phyloP scores from a whole-genome alignment of 148 eudicot genomes.

The Polygonum maritimum region DNA sequence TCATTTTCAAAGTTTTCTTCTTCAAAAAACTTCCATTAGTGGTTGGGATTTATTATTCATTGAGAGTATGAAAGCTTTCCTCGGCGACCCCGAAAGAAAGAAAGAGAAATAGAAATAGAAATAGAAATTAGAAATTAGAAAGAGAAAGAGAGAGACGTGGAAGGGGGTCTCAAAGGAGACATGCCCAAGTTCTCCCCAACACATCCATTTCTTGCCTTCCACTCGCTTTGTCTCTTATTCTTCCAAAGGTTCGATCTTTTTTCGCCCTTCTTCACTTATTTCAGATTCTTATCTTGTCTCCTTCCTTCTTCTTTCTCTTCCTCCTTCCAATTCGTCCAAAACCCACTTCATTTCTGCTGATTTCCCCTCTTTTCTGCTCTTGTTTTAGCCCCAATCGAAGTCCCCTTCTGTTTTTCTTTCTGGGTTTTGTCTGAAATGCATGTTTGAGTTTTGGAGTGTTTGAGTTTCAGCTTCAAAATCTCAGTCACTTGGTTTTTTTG shows the following conservation, averaged over 20 bases:
- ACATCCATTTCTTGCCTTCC: slow-evolving; percentile 2
- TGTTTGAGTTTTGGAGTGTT: background rate
- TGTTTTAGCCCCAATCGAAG: background rate
- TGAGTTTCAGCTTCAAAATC: background rate
- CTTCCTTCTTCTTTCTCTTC: background rate
- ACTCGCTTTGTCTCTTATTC: background rate
- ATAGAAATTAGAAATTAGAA: too few species aligned
- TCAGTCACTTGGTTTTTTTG: background rate
- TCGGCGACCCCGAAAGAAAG: background rate
- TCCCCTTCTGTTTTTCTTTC: background rate
- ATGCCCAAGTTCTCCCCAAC: slow-evolving; percentile 10
- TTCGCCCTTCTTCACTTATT: background rate
- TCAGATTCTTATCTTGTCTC: background rate
- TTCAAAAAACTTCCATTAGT: background rate
- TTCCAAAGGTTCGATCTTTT: background rate
- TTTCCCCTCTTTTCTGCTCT: background rate
- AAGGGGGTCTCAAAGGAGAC: background rate
- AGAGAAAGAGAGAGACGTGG: background rate
- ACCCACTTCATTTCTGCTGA: background rate
- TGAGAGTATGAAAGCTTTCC: background rate
- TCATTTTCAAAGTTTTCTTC: too few species aligned
- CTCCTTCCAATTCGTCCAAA: background rate
- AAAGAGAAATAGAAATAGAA: background rate
- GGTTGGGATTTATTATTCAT: background rate
- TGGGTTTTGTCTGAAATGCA: background rate